These are phyloP conservation scores for Mucor irregularis DNA, from an alignment of 371 early-diverging fungal species.

Conservation along the genomic window DNA sequence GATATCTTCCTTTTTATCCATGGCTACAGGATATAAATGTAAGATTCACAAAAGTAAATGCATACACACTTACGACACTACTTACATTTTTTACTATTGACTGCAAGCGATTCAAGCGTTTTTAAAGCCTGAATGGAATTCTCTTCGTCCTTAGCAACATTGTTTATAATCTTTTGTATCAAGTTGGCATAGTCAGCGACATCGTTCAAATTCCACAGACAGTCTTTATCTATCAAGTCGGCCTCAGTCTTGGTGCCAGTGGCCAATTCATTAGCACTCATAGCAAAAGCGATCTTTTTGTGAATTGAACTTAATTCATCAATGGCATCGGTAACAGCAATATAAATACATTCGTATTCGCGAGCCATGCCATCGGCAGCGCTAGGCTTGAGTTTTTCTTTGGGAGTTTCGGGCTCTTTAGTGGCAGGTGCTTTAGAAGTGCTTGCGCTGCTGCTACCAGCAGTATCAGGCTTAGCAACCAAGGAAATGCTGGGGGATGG, in stretches of 20 bases:
- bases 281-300: not conserved
- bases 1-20: slow-evolving; percentile 19
- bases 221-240: not conserved
- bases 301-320: slow-evolving; percentile 13
- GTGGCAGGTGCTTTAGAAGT: not conserved
- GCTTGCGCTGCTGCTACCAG: not conserved
- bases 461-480: too few relatives aligned
- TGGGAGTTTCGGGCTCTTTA: not conserved
- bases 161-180: not conserved
- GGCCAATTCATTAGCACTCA: not conserved
- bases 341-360: slow-evolving; percentile 28
- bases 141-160: slow-evolving; percentile 2
- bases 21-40: not conserved
- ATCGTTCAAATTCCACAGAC: slow-evolving; percentile 20
- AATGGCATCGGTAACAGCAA: slow-evolving; percentile 20
- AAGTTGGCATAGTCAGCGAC: slow-evolving; percentile 4
- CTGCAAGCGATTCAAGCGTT: slow-evolving; percentile 1
- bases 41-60: not conserved
- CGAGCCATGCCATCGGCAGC: slow-evolving; percentile 28
- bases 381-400: slow-evolving; percentile 18
- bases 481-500: too few relatives aligned
- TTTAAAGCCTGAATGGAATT: not conserved
- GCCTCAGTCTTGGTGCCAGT: slow-evolving; percentile 1
- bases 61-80: not conserved
- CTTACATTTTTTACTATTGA: slow-evolving; percentile 22